phyloP scores from a whole-genome alignment of 805 yeast species.

The Wickerhamomyces queroliae region DNA sequence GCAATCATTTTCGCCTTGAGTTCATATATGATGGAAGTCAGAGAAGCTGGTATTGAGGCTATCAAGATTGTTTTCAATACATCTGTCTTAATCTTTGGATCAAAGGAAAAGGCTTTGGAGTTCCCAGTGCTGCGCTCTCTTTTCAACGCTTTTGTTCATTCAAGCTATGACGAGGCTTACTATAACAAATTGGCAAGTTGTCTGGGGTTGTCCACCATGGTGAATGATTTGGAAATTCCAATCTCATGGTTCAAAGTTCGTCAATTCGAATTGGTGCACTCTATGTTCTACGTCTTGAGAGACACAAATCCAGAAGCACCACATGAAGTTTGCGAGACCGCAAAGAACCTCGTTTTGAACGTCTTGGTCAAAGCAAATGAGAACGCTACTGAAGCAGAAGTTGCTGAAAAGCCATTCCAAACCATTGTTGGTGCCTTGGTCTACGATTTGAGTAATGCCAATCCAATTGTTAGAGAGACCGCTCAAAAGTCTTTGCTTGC shows the following conservation, averaged over 20 bases:
- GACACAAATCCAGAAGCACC: constrained; percentile 92
- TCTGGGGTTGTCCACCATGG: constrained; percentile 69
- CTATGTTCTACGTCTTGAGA: constrained; percentile 82
- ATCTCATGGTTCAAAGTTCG: constrained; percentile 67
- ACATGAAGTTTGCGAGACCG: constrained; percentile 63
- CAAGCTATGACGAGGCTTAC: constrained; percentile 86
- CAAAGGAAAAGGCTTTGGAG: constrained; percentile 54
- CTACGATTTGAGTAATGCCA: constrained; percentile 88
- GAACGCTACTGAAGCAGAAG: constrained; percentile 54
- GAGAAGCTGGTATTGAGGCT: constrained; percentile 64
- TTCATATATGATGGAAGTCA: constrained; percentile 63
- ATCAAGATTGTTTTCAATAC: constrained; percentile 56
- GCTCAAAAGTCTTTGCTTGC: constrained; percentile 66
- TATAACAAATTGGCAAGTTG: constrained; percentile 87
- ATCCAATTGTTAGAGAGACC: constrained; percentile 73
- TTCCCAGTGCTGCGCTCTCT: constrained; percentile 73
- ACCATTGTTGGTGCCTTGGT: constrained; percentile 85
- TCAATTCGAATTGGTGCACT: constrained; percentile 79
- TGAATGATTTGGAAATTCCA: constrained; percentile 64
- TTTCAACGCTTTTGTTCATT: constrained; percentile 80
- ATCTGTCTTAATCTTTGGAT: constrained; percentile 63
- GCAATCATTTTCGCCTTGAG: constrained; percentile 79
- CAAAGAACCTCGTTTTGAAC: constrained; percentile 59
- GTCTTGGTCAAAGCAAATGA: constrained; percentile 62
- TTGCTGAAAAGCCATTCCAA: constrained; percentile 65